phyloP scores from a whole-genome alignment of 441 rosid species.

The Eutrema salsugineum region DNA sequence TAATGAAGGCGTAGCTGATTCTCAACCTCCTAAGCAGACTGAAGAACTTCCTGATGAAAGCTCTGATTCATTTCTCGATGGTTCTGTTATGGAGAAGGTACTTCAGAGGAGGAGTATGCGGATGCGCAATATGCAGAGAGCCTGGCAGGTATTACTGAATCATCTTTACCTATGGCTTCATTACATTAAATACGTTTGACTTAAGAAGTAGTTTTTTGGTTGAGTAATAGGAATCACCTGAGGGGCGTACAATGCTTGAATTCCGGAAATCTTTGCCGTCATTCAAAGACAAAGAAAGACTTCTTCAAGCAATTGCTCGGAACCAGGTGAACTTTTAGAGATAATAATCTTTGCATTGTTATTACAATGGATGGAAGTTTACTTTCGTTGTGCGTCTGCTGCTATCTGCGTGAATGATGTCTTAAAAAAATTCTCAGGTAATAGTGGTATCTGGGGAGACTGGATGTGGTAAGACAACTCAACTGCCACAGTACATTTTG shows the following conservation, averaged over 20 bases:
- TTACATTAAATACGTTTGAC: not conserved
- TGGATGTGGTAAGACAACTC: slow-evolving; percentile 99
- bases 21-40: slow-evolving; percentile 35
- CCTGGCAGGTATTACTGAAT: slow-evolving; percentile 66
- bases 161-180: not conserved
- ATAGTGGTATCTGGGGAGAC: slow-evolving; percentile 98
- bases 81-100: slow-evolving; percentile 93
- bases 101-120: slow-evolving; percentile 91
- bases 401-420: not conserved
- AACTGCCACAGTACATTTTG: slow-evolving; percentile 90
- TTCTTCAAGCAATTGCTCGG: slow-evolving; percentile 95
- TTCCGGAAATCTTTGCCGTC: slow-evolving; percentile 85
- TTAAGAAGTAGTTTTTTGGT: slow-evolving; percentile 10
- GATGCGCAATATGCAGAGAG: slow-evolving; percentile 90
- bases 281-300: slow-evolving; percentile 86
- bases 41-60: slow-evolving; percentile 52
- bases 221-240: slow-evolving; percentile 77
- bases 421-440: slow-evolving; percentile 48
- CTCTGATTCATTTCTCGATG: slow-evolving; percentile 63
- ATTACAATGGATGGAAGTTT: not conserved
- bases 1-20: slow-evolving; percentile 32
- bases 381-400: not conserved
- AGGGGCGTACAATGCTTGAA: slow-evolving; percentile 76
- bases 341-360: slow-evolving; percentile 6
- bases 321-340: slow-evolving; percentile 66